phyloP scores from a whole-genome alignment of 2,329 filamentous ascomycete species.

The Nigrospora osmanthi region DNA sequence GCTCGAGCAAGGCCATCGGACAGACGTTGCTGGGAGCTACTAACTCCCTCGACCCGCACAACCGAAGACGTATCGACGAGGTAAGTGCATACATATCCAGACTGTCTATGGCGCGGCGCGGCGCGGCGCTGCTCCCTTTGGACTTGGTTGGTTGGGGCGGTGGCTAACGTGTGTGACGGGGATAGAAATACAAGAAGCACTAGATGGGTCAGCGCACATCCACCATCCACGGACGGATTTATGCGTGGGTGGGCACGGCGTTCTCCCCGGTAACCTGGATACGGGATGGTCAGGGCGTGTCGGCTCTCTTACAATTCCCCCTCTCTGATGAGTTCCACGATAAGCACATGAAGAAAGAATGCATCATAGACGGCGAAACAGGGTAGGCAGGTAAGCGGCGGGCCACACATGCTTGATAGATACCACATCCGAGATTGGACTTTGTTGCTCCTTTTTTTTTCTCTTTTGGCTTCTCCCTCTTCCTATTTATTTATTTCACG shows the following conservation, averaged over 20 bases:
- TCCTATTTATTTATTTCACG: too few relatives aligned
- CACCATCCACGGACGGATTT: neutral
- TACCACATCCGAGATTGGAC: too few relatives aligned
- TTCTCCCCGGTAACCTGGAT: too few relatives aligned
- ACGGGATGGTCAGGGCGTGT: too few relatives aligned
- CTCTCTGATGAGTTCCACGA: slow-evolving; percentile 1
- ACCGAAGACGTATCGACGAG: slow-evolving; percentile 76
- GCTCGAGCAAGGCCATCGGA: slow-evolving; percentile 79
- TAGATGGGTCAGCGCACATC: slow-evolving; percentile 11
- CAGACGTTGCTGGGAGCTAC: slow-evolving; percentile 88
- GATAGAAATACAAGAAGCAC: slow-evolving; percentile 42
- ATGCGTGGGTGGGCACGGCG: neutral
- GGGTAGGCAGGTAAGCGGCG: neutral
- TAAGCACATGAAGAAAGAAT: neutral
- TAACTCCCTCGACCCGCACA: slow-evolving; percentile 80
- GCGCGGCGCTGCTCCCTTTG: too few relatives aligned
- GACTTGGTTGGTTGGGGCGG: too few relatives aligned
- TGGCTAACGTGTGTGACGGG: too few relatives aligned
- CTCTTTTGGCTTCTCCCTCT: too few relatives aligned
- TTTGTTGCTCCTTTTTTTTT: too few relatives aligned
- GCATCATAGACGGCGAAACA: slow-evolving; percentile 13
- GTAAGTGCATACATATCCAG: slow-evolving; percentile 50
- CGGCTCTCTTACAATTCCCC: neutral
- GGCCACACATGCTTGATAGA: too few relatives aligned
- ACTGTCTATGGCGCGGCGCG: neutral